phyloP scores from a whole-genome alignment of 2,329 filamentous ascomycete species.

The Pseudocercospora fuligena region DNA sequence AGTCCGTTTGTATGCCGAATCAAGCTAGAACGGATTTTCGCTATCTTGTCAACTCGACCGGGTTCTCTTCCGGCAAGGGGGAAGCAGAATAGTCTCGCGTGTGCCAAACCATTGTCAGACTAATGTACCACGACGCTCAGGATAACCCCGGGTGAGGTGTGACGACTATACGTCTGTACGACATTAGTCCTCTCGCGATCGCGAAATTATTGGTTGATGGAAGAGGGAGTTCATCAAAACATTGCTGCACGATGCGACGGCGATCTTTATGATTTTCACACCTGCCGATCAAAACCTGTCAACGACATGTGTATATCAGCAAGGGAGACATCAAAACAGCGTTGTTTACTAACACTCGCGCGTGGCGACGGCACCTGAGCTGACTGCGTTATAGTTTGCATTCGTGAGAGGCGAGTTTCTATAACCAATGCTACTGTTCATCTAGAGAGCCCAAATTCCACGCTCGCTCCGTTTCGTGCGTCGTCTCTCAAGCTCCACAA shows the following conservation, averaged over 20 bases:
- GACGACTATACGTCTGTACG: background rate
- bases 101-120: constrained; percentile 1
- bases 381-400: no score
- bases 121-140: background rate
- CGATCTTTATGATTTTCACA: no score
- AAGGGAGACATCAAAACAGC: background rate
- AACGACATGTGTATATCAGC: background rate
- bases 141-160: background rate
- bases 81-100: constrained; percentile 2
- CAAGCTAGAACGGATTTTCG: background rate
- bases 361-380: no score
- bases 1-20: background rate
- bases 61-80: constrained; percentile 9
- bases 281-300: background rate
- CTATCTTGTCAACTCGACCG: background rate
- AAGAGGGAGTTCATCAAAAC: background rate
- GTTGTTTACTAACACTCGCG: background rate
- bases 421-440: no score
- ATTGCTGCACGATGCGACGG: background rate
- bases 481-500: no score
- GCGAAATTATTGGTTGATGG: background rate
- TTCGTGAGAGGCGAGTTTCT: no score
- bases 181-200: background rate
- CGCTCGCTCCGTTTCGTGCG: no score
- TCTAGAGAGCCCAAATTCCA: no score